These are phyloP conservation scores for Aspergillus tubingensis DNA, from an alignment of 2,329 filamentous ascomycete species.

Conservation along the genomic window DNA sequence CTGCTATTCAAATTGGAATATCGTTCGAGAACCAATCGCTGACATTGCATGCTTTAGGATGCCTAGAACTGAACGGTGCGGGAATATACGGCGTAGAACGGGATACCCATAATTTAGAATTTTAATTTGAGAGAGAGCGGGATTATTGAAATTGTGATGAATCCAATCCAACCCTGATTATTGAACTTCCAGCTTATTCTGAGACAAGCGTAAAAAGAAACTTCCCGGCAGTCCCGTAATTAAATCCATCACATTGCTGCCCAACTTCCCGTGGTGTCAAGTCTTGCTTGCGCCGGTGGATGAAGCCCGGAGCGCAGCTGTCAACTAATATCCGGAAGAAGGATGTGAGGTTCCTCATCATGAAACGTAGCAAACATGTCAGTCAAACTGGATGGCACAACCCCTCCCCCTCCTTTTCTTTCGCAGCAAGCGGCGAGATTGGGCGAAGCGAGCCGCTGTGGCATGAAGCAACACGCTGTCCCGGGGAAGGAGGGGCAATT, in stretches of 20 bases:
- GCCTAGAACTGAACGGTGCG: background rate
- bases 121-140: background rate
- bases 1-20: constrained; percentile 1
- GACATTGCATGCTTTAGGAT: constrained; percentile 5
- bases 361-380: constrained; percentile 11
- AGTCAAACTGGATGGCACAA: constrained; percentile 2
- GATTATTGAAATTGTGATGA: background rate
- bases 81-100: background rate
- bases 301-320: background rate
- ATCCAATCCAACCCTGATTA: constrained; percentile 2
- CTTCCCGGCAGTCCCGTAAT: constrained; percentile 15
- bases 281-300: background rate
- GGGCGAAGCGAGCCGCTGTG: background rate
- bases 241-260: constrained; percentile 33
- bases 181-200: background rate
- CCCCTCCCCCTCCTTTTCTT: background rate
- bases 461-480: background rate
- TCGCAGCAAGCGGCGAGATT: background rate
- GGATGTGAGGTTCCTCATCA: constrained; percentile 5
- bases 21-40: background rate
- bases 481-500: constrained; percentile 7
- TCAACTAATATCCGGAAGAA: constrained; percentile 1
- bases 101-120: background rate
- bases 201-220: constrained; percentile 11
- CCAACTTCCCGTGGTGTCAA: constrained; percentile 30